Evolutionary conservation across 1,284 basidiomycete species (phyloP), one percentile per base, ranked within the genome.

Genomic region (Cutaneotrichosporon sp.): DNA sequence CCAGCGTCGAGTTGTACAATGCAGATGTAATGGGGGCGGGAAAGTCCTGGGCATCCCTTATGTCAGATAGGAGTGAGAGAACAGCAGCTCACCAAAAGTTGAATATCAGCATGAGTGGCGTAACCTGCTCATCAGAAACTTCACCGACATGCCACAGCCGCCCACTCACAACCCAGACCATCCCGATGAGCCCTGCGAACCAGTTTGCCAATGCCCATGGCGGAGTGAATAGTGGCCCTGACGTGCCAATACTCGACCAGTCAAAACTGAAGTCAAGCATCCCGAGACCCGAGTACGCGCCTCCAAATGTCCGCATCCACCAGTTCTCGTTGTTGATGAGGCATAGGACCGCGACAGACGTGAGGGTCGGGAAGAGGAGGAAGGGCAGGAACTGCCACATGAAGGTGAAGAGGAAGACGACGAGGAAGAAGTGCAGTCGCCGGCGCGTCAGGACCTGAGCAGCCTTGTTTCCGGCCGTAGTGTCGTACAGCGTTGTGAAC

Each of bases 241-340:
- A 67, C 31, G 61, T 65, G 2, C 77, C 77, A 4, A 78, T 68
- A 22, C 74, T 75, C 33, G 74, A 75, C 79, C 79, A 80, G 57
- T 80, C 79, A 32, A 80, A 76, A 44, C 66, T 69, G 50, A 79
- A 70, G 59, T 79, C 76, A 34, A 75, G 61, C 46, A 79, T 70
- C 6, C 79, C 79, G n/a, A 79, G 68, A 2, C 79, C 79, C 5
- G 70, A 63, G 57, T 79, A 79, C 10, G 76, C 79, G n/a, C 73
- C 75, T 27, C 77, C 75, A 14, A 80, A 66, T 0, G 72, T 75
- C 12, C 76, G 64, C 50, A 79, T 64, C 51, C 71, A 71, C 57
- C 67, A 75, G 37, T 63, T 72, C 43, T 65, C 51, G 54, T 77
- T 76, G 59, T 78, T 66, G 33, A 77, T 54, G 31, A 79, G 61